Conservation (phyloP, 2,329 filamentous ascomycete genomes). For the Arachnomyces sp. region DNA sequence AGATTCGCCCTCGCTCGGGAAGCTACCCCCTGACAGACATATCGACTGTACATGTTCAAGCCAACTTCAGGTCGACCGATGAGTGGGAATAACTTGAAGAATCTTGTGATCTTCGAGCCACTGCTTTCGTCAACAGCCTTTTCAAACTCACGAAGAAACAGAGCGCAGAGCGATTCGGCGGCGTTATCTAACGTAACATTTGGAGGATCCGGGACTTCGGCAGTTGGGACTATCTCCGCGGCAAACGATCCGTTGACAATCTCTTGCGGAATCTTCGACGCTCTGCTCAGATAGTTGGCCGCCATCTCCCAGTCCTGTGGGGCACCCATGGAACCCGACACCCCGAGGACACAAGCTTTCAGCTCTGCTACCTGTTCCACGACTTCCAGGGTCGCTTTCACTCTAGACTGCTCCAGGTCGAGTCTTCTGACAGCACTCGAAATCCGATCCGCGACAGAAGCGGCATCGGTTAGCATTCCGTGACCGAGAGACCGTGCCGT, state of each 20-base stretch:
- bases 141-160: conserved; percentile 93
- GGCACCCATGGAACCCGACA: conserved; percentile 92
- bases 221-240: conserved; percentile 84
- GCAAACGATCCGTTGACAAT: conserved; percentile 83
- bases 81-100: conserved; percentile 96
- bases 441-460: conserved; percentile 75
- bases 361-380: conserved; percentile 96
- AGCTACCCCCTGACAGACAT: conserved; percentile 92
- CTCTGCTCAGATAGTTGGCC: conserved; percentile 78
- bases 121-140: conserved; percentile 83
- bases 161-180: conserved; percentile 76
- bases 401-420: conserved; percentile 83
- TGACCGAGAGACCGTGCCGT: conserved; percentile 76
- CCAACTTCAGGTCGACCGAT: conserved; percentile 85
- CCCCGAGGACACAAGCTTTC: conserved; percentile 90
- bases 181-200: conserved; percentile 79
- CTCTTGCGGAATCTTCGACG: conserved; percentile 68
- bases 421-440: conserved; percentile 80
- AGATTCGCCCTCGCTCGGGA: conserved; percentile 72
- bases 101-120: conserved; percentile 80
- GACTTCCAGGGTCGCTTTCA: conserved; percentile 81
- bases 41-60: conserved; percentile 87
- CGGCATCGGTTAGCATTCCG: conserved; percentile 81
- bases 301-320: conserved; percentile 98
- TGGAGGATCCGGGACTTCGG: conserved; percentile 89